These are phyloP conservation scores for Baeospora myosura DNA, from an alignment of 1,284 basidiomycete genomes.

Conservation along the genomic window DNA sequence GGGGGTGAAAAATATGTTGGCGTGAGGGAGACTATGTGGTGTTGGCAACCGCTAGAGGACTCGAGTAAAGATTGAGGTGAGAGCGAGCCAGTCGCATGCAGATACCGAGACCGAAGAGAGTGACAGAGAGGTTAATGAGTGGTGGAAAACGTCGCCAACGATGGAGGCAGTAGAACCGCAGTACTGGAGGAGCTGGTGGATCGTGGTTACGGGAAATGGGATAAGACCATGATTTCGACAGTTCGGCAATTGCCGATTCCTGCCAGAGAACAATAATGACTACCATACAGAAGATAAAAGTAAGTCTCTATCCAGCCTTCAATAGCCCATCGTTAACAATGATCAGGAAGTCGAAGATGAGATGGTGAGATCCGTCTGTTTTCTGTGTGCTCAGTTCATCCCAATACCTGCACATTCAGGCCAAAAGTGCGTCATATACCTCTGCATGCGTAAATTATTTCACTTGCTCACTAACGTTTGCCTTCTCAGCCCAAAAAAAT, in stretches of 20 bases:
- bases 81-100: constrained; percentile 65
- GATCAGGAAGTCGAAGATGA: constrained; percentile 89
- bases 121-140: constrained; percentile 5
- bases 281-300: constrained; percentile 87
- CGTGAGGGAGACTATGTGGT: no score
- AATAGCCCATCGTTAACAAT: constrained; percentile 9
- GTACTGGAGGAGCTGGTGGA: not conserved
- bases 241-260: not conserved
- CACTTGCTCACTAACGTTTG: constrained; percentile 9
- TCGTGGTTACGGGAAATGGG: not conserved
- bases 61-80: constrained; percentile 31
- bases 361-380: constrained; percentile 58
- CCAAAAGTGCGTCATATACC: constrained; percentile 49
- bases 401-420: constrained; percentile 27
- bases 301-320: constrained; percentile 25
- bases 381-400: constrained; percentile 4
- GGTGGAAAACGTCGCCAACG: not conserved
- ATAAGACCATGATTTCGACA: not conserved
- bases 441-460: constrained; percentile 4
- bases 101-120: constrained; percentile 13
- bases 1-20: constrained; percentile 24
- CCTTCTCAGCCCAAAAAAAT: constrained; percentile 81
- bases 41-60: no score
- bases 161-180: not conserved
- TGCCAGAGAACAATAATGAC: constrained; percentile 49